Evolutionary conservation across 495 filamentous ascomycete genomes (phyloP), one percentile per base, ranked within the genome.

Genomic region (Darksidea phi): DNA sequence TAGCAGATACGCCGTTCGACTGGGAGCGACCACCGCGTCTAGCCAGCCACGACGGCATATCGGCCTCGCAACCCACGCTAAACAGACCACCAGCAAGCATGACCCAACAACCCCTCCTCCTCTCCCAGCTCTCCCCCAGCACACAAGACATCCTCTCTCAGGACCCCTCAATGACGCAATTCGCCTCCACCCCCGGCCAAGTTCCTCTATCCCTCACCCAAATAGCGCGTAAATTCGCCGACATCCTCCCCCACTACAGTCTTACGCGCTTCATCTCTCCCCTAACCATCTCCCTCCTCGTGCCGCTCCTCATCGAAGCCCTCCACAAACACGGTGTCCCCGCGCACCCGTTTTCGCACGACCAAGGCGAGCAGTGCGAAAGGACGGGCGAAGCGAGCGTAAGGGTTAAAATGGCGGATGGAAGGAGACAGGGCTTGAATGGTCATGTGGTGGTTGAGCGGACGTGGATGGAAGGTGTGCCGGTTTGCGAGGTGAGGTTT

Each of bases 211-310:
- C 77, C 60, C 81, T 84, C 42, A 99, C 94, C 12, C 94, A 99
- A 70, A 86, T 86, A 53, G 94, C 94, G 6, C 85, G 86, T 51
- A 82, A 80, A 34, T 99, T 97, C 81, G 80, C 82, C 52, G 94
- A 99, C 73, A 94, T 99, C 63, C 75, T 88, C 32, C 93, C 89
- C 11, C 80, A 83, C 17, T 86, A 92, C 71, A 83, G 87, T 0
- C 84, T 97, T 60, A 92, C 92, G 20, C 88, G 91, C 46, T 97
- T 99, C 80, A 90, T 90, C 74, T 96, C 92, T 12, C 80, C 86
- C 25, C 86, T 92, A 73, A 82, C 90, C 11, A 75, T 90, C n/a
- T 75, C 83, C 49, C 79, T 89, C 38, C 84, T 99, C 1, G 82
- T 96, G 0, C 86, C 89, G 36, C 82, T 90, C 63, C 78, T 99